Evolutionary conservation across 768 basidiomycete species (phyloP).

Genomic region (Kwoniella sp.): DNA sequence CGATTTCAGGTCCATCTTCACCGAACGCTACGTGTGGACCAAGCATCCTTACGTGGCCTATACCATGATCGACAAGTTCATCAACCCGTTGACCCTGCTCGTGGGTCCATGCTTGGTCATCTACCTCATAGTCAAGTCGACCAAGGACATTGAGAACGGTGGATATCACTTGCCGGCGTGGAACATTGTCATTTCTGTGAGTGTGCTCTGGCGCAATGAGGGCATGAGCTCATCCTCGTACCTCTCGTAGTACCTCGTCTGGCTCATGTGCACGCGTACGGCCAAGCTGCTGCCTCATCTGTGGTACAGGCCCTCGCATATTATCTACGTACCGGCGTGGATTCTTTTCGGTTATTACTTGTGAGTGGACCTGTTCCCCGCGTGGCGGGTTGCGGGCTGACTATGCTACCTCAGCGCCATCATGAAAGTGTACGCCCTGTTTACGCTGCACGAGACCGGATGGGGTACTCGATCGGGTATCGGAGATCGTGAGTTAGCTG

Average conservation of each 20-base stretch:
- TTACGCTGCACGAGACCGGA: constrained; percentile 88
- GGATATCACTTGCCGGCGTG: constrained; percentile 49
- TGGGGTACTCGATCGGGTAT: constrained; percentile 96
- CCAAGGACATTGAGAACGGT: constrained; percentile 52
- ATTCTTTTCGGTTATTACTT: constrained; percentile 92
- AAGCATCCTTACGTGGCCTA: constrained; percentile 74
- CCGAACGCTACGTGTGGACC: constrained; percentile 81
- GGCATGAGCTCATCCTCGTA: background rate
- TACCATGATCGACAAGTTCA: constrained; percentile 69
- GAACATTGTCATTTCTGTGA: constrained; percentile 45
- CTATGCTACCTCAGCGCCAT: constrained; percentile 59
- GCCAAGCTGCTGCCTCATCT: constrained; percentile 73
- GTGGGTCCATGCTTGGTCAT: constrained; percentile 75
- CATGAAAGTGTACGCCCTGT: constrained; percentile 89
- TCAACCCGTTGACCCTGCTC: constrained; percentile 65
- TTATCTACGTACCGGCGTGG: constrained; percentile 79
- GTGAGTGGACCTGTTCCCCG: constrained; percentile 34
- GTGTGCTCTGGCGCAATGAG: background rate
- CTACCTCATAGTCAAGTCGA: constrained; percentile 73
- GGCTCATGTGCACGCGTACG: constrained; percentile 53
- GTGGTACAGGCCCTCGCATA: constrained; percentile 68
- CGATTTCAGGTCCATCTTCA: constrained; percentile 81
- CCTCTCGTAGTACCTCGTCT: constrained; percentile 48
- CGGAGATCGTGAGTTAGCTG: constrained; percentile 59
- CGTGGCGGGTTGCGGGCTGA: too few species aligned